Conservation (phyloP, 352 stramenopile genomes). For the Thalassiosira hispida region DNA sequence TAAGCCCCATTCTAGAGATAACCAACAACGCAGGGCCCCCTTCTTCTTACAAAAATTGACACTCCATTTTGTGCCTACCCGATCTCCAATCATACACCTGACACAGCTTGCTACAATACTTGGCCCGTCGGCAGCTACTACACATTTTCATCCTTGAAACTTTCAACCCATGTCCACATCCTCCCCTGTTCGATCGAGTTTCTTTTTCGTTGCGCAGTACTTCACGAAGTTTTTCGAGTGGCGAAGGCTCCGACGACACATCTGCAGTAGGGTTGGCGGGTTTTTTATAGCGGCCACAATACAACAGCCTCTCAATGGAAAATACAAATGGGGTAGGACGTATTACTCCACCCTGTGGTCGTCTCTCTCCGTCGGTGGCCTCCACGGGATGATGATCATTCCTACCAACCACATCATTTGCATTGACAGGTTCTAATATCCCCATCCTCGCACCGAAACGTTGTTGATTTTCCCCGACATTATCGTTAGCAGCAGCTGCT, state of each 20-base stretch:
- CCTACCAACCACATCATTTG: not conserved
- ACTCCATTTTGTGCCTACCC: slow-evolving; percentile 79
- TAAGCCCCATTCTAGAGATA: no score
- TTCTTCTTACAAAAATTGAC: slow-evolving; percentile 69
- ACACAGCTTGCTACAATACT: slow-evolving; percentile 79
- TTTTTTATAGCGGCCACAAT: not conserved
- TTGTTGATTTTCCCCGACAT: not conserved
- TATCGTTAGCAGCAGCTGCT: not conserved
- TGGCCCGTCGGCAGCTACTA: slow-evolving; percentile 66
- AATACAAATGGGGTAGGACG: not conserved
- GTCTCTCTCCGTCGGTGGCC: not conserved
- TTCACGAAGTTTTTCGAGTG: slow-evolving; percentile 11
- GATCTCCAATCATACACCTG: slow-evolving; percentile 61
- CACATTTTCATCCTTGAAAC: slow-evolving; percentile 63
- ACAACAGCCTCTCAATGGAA: slow-evolving; percentile 29
- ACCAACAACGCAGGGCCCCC: no score
- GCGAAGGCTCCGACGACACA: not conserved
- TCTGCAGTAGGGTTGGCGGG: not conserved
- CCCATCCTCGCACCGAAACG: not conserved
- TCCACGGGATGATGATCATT: not conserved
- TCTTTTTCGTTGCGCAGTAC: slow-evolving; percentile 9
- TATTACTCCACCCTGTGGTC: not conserved
- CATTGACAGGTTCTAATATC: slow-evolving; percentile 18
- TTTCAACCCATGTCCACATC: slow-evolving; percentile 4
- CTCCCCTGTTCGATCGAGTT: not conserved